These are phyloP conservation scores for Ustilago sp. DNA, from an alignment of 1,284 basidiomycete species.

Conservation along the genomic window DNA sequence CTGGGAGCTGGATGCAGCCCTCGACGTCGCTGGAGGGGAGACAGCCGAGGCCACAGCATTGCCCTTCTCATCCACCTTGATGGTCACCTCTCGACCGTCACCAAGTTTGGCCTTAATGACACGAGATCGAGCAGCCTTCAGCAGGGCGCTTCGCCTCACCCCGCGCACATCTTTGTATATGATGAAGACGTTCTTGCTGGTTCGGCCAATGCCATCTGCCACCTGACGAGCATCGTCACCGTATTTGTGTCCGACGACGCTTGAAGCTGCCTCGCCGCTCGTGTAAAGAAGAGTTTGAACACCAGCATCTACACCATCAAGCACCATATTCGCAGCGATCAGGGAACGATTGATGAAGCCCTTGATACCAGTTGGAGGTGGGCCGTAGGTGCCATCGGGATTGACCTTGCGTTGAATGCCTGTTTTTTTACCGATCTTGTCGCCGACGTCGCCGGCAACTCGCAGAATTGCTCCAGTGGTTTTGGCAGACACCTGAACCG, in stretches of 20 bases:
- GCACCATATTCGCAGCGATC: constrained; percentile 66
- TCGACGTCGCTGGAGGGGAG: constrained; percentile 7
- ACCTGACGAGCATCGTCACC: constrained; percentile 67
- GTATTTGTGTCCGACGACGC: constrained; percentile 68
- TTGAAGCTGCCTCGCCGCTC: constrained; percentile 59
- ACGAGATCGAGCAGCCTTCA: constrained; percentile 63
- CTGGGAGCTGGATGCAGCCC: not conserved
- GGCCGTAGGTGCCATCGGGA: constrained; percentile 37
- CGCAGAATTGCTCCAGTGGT: constrained; percentile 64
- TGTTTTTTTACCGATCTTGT: constrained; percentile 65
- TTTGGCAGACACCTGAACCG: constrained; percentile 53
- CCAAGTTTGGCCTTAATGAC: constrained; percentile 40
- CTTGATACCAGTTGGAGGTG: constrained; percentile 59
- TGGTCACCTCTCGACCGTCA: constrained; percentile 37
- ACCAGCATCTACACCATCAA: constrained; percentile 68
- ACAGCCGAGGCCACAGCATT: constrained; percentile 28
- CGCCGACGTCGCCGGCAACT: constrained; percentile 64
- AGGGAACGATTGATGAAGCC: constrained; percentile 67
- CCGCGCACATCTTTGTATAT: constrained; percentile 68
- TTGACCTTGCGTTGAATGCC: constrained; percentile 65
- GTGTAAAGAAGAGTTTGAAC: constrained; percentile 59
- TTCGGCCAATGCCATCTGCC: constrained; percentile 56
- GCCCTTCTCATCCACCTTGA: constrained; percentile 44
- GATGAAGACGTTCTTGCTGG: constrained; percentile 62
- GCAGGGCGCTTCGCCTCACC: constrained; percentile 60